These are phyloP conservation scores for Parathielavia hyrcaniae DNA, from an alignment of 495 filamentous ascomycete genomes.

Conservation along the genomic window DNA sequence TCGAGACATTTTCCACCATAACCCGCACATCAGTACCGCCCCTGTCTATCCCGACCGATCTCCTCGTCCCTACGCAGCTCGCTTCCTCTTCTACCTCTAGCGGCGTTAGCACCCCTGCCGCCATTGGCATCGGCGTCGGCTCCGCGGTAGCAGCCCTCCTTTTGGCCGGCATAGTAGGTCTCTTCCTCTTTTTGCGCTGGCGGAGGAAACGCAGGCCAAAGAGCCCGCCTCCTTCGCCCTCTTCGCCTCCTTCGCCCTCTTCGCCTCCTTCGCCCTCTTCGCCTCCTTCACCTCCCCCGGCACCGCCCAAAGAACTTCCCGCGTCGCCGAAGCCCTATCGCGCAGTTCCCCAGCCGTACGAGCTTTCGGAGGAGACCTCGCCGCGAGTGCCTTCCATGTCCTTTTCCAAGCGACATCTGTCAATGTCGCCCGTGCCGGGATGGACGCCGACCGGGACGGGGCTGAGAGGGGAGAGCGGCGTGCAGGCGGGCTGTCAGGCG, in stretches of 20 bases:
- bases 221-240: not conserved
- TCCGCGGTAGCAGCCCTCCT: constrained; percentile 23
- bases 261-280: too few relatives aligned
- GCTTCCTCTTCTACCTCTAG: not conserved
- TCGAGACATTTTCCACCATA: not conserved
- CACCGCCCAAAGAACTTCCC: constrained; percentile 25
- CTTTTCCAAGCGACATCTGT: constrained; percentile 3
- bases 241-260: too few relatives aligned
- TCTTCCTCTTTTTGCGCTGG: constrained; percentile 24
- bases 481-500: constrained; percentile 4
- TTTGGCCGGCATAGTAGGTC: constrained; percentile 13
- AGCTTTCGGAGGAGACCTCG: constrained; percentile 19
- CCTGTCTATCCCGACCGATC: constrained; percentile 3
- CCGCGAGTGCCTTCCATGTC: constrained; percentile 1
- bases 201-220: constrained; percentile 10
- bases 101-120: constrained; percentile 25
- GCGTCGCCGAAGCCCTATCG: constrained; percentile 3
- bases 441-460: not conserved
- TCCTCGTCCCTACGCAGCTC: not conserved
- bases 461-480: constrained; percentile 5
- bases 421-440: not conserved
- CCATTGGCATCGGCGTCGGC: constrained; percentile 30
- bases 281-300: constrained; percentile 19
- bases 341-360: constrained; percentile 17
- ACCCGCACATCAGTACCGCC: constrained; percentile 4